Evolutionary conservation across 2,329 filamentous ascomycete genomes (phyloP), one percentile per base, ranked within the genome.

Genomic region (Fusarium sp.): DNA sequence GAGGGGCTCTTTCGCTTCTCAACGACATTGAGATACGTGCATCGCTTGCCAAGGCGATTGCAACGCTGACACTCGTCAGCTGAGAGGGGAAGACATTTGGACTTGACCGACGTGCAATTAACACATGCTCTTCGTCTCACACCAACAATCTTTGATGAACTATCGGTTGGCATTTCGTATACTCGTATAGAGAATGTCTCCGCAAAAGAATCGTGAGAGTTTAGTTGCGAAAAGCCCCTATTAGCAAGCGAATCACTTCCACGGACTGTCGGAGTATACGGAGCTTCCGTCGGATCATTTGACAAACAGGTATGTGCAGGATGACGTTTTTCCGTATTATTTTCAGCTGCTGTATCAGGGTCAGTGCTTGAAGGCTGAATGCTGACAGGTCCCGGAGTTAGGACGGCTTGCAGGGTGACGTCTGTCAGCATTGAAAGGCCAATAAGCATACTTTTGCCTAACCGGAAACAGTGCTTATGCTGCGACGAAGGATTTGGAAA

Each of bases 1-100:
- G 51, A 29, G 1, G 62, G 62, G 14, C 60, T 65, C n/a, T 65
- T 65, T 15, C 62, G 44, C 20, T 65, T 65, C 22, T 65, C 62
- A 14, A 59, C 51, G 15, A 65, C 51, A 32, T 65, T 65, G 2
- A 65, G 45, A 40, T 65, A 65, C 1, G 44, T 59, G 30, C 66
- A 68, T 2, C 16, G 40, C 25, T 65, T 68, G 10, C 65, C 65
- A 20, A 68, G 43, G 1, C 65, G 65, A 20, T 65, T 46, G n/a
- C 66, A 68, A 5, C 65, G 38, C 65, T 68, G 51, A 15, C 66
- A 68, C 24, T 68, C 66, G 3, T 68, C 66, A 10, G 52, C n/a
- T 9, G 59, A 65, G 18, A 69, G 51, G 24, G 65, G 65, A 27
- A 60, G 20, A 4, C 66, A 68, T 66, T 68, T 68, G 4, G 66